Evolutionary conservation across 495 filamentous ascomycete species (phyloP), one percentile per base, ranked within the genome.

Genomic region (Penicillium nucicola): DNA sequence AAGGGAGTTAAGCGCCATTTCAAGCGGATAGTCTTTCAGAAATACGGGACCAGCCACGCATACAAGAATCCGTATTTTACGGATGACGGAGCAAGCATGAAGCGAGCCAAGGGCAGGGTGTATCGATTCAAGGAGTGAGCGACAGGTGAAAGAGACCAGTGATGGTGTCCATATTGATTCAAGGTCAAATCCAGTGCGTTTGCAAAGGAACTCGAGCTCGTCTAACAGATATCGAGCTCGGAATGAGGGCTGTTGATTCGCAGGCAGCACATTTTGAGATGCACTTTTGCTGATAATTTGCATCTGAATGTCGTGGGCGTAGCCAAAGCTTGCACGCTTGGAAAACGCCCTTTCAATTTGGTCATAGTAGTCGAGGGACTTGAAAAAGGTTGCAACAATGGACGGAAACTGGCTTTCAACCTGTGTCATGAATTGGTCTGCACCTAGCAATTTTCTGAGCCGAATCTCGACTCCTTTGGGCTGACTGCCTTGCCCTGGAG

Each of bases 51-150:
- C 90, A 36, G 90, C 85, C 51, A 97, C 66, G 42, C 83, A 88
- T 17, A 97, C 76, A 12, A 97, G 66, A 19, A 96, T 81, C 42
- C 90, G 78, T 30, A 97, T 79, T 55, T 91, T 96, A 28, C 92
- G 84, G 34, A 99, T 80, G 3, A 95, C 83, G 8, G 89, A 84
- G 61, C 89, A 95, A 31, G 87, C 85, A 68, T 95, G 85, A 11
- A 96, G 72, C 13, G 92, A 86, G 2, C 93, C 95, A 10, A 96
- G 71, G 1, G 91, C 90, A n/a, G 88, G 84, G 61, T 96, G 84
- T 39, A 96, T 84, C 3, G 85, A 83, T 61, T 89, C 83, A 23
- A 97, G 69, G 9, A 97, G 75, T 38, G 81, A 84, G 18, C 95
- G 84, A 39, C 86, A 84, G 13, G 96, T 79, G 57, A 85, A 87